Evolutionary conservation across 306 rosid genomes (phyloP), one percentile per base, ranked within the genome.

Genomic region (Prosopis cineraria): DNA sequence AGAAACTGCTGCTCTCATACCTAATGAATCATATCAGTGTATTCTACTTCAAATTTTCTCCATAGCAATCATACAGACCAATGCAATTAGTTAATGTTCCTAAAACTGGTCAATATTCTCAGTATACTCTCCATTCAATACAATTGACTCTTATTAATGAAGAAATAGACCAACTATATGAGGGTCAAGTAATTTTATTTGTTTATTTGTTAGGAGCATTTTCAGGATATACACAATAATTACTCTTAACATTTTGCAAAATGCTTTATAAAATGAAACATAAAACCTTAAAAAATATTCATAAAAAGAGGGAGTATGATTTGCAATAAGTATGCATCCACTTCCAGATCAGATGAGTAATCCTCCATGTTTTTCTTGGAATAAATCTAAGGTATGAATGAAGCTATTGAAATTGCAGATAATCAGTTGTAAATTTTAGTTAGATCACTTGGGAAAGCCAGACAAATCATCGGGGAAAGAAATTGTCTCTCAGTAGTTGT

Each of bases 1-100:
- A 86, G 80, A 86, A 86, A 5, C 22, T 40, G 24, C n/a, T 40
- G 78, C 85, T 80, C 79, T 86, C 89, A 31, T 86, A 86, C 81
- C 89, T 86, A 12, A 50, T 7, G 25, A 50, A 43, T 58, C 27
- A 64, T 30, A 56, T 6, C 1, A 56, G 27, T 0, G 48, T 3
- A 43, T 12, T 3, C 19, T 5, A 12, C 14, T 12, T 43, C 55
- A 56, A 56, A 10, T 10, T 6, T 22, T 19, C 52, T 10, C 14
- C 48, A n/a, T n/a, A n/a, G n/a, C 48, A 37, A 6, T 37, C 41
- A 6, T 10, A 37, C 41, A 37, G 41, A 37, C 6, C 10, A 37
- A n/a, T n/a, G n/a, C n/a, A n/a, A 37, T 5, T 37, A 37, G 1
- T 37, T 7, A 37, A 37, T 37, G 8, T 37, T 7, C 41, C 41